Evolutionary conservation across 805 yeast species (phyloP).

Genomic region (Lipomyces japonicus): DNA sequence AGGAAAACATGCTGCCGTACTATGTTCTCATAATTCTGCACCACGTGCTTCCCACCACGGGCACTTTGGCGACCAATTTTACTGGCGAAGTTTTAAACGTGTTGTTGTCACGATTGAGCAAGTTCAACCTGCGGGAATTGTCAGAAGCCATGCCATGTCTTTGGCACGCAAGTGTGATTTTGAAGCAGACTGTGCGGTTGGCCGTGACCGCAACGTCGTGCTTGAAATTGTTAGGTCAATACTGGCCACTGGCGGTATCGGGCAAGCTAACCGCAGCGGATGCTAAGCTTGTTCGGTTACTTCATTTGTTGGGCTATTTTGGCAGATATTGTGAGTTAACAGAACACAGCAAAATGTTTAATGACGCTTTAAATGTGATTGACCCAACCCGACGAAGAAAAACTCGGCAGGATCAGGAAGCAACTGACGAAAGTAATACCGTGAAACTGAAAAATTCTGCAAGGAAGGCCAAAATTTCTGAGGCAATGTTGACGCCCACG

Average conservation of each 20-base stretch:
- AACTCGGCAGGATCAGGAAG: too few relatives aligned
- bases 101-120: slow-evolving; percentile 56
- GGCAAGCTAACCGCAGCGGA: slow-evolving; percentile 34
- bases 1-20: slow-evolving; percentile 44
- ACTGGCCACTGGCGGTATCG: slow-evolving; percentile 34
- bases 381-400: not conserved
- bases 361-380: slow-evolving; percentile 4
- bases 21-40: slow-evolving; percentile 55
- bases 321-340: slow-evolving; percentile 69
- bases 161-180: slow-evolving; percentile 52
- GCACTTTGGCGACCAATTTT: slow-evolving; percentile 50
- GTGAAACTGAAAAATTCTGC: too few relatives aligned
- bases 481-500: too few relatives aligned
- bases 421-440: too few relatives aligned
- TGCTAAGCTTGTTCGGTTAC: slow-evolving; percentile 50
- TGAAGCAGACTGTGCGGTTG: slow-evolving; percentile 47
- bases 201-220: slow-evolving; percentile 65
- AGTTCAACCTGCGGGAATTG: slow-evolving; percentile 56
- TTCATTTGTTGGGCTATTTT: slow-evolving; percentile 65
- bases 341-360: slow-evolving; percentile 41
- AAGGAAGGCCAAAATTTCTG: slow-evolving; percentile 41
- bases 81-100: slow-evolving; percentile 48
- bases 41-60: slow-evolving; percentile 45
- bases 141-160: slow-evolving; percentile 71
- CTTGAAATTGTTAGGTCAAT: slow-evolving; percentile 50